phyloP scores from a whole-genome alignment of 192 early-diverging fungal species.

The Mortierella hygrophila region DNA sequence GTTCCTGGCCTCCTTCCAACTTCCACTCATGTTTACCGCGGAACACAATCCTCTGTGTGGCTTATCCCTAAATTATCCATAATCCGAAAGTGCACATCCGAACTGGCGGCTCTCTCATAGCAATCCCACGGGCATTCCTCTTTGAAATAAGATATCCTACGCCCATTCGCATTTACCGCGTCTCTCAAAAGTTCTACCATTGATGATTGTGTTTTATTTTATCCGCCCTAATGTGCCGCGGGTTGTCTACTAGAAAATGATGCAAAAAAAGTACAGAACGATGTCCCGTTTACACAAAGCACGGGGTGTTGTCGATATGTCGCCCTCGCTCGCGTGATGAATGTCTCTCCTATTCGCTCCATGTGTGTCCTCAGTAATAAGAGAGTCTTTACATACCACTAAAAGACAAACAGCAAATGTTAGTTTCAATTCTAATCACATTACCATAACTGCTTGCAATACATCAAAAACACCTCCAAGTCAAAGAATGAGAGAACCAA shows the following conservation, averaged over 20 bases:
- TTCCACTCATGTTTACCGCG: not conserved
- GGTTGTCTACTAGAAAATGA: constrained; percentile 3
- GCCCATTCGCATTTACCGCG: not conserved
- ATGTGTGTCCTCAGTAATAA: not conserved
- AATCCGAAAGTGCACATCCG: constrained; percentile 6
- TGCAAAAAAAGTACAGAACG: not conserved
- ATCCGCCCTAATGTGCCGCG: not conserved
- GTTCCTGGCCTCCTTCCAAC: not conserved
- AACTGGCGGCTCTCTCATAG: not conserved
- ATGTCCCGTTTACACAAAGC: not conserved
- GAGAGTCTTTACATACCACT: constrained; percentile 38
- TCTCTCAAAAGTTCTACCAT: not conserved
- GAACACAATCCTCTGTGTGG: not conserved
- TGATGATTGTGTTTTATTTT: constrained; percentile 3
- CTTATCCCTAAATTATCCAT: not conserved
- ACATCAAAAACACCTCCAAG: not conserved
- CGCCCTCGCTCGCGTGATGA: not conserved
- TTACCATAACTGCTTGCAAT: not conserved
- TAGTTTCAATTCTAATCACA: not conserved
- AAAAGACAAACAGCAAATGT: not conserved
- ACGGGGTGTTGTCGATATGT: not conserved
- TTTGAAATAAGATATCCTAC: not conserved
- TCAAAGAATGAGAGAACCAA: not conserved
- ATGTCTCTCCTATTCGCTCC: not conserved
- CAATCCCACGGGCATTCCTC: not conserved